phyloP scores from a whole-genome alignment of 208 protist genomes.

The Leishmania major region DNA sequence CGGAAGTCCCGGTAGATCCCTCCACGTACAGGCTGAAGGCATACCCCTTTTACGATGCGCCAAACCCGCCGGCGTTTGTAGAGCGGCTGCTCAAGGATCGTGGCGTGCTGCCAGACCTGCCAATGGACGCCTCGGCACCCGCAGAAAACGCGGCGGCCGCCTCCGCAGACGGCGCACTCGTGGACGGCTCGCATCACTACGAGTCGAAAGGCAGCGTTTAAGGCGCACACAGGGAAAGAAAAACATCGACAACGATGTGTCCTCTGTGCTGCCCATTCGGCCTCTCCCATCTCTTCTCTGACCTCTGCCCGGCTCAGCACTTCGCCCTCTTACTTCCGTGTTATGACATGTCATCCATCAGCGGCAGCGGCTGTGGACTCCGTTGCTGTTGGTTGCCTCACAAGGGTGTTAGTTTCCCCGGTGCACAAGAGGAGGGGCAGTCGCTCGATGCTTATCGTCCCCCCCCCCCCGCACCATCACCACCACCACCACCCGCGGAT shows the following conservation, averaged over 20 bases:
- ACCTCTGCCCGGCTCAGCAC: background rate
- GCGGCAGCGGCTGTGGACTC: background rate
- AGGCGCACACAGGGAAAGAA: constrained; percentile 37
- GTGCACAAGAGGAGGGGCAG: background rate
- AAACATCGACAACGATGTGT: constrained; percentile 11
- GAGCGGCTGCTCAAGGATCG: constrained; percentile 87
- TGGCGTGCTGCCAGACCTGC: constrained; percentile 81
- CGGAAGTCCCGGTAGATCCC: constrained; percentile 83
- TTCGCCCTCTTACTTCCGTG: background rate
- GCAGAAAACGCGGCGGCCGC: constrained; percentile 20
- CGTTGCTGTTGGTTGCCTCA: background rate
- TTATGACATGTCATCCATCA: background rate
- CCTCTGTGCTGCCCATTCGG: background rate
- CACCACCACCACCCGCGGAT: background rate
- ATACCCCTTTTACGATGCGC: constrained; percentile 90
- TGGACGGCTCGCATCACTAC: constrained; percentile 58
- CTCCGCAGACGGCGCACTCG: background rate
- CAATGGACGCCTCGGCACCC: constrained; percentile 46
- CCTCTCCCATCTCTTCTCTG: background rate
- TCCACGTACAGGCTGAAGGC: constrained; percentile 69
- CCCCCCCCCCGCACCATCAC: no score
- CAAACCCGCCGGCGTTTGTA: constrained; percentile 87
- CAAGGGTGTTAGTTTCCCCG: background rate
- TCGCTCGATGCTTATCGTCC: background rate
- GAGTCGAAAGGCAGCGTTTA: constrained; percentile 17